A percentile compares a stretch with the other conserved stretches of the same genome.
Evolutionary conservation across 176 grass and related monocot species (phyloP).

Genomic region (Poa annua): DNA sequence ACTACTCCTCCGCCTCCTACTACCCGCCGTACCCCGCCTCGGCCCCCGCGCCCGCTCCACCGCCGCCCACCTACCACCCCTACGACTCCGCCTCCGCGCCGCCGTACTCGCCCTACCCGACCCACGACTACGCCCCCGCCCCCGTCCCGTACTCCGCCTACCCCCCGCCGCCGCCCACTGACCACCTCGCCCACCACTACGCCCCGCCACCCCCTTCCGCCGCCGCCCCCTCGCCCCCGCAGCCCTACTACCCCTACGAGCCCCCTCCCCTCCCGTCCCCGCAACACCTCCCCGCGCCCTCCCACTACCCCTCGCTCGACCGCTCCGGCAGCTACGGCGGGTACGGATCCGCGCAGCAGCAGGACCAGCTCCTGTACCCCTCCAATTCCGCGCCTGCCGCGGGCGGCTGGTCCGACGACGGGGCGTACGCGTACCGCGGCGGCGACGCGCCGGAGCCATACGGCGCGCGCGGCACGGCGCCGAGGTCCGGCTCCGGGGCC

Average conservation of each 20-base stretch:
- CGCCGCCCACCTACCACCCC: slow-evolving; percentile 50
- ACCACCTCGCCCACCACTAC: slow-evolving; percentile 45
- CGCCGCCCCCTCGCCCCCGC: slow-evolving; percentile 46
- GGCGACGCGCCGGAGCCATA: slow-evolving; percentile 70
- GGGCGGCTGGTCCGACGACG: slow-evolving; percentile 56
- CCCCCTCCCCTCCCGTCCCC: slow-evolving; percentile 44
- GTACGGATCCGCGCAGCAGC: slow-evolving; percentile 53
- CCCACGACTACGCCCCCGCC: slow-evolving; percentile 44
- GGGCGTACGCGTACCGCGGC: slow-evolving; percentile 80
- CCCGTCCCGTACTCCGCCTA: slow-evolving; percentile 54
- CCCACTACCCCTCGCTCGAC: slow-evolving; percentile 70
- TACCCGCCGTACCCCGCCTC: slow-evolving; percentile 54
- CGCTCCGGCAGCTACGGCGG: slow-evolving; percentile 40
- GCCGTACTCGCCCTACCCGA: slow-evolving; percentile 69
- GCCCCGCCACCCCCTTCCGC: slow-evolving; percentile 2
- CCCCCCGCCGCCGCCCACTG: slow-evolving; percentile 36
- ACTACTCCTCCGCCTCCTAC: slow-evolving; percentile 52
- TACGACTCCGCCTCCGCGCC: slow-evolving; percentile 72
- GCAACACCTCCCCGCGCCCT: slow-evolving; percentile 47
- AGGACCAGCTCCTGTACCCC: slow-evolving; percentile 48
- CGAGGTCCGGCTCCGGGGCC: slow-evolving; percentile 38
- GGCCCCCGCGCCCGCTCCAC: background rate
- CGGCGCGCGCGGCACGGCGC: slow-evolving; percentile 69
- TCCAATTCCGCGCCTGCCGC: slow-evolving; percentile 30
- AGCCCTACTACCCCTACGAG: slow-evolving; percentile 60